A percentile compares a stretch with the other conserved stretches of the same genome.
Conservation (phyloP, 805 yeast genomes). For the Lachancea fermentati region DNA sequence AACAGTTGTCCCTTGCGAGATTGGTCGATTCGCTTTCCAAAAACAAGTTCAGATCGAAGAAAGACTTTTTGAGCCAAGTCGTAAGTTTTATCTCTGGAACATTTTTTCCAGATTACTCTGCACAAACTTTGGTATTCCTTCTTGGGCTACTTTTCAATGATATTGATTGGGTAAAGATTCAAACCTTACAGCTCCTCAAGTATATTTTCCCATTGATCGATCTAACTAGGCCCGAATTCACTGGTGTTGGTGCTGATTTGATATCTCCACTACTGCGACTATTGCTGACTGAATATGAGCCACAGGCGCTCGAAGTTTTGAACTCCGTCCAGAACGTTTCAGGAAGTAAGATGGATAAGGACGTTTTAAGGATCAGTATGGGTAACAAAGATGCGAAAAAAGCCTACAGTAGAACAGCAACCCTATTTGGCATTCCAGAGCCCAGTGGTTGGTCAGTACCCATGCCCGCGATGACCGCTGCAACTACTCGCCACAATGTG, state of each 20-base stretch:
- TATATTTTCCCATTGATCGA: constrained; percentile 74
- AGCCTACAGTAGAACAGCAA: constrained; percentile 79
- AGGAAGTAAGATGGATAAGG: constrained; percentile 86
- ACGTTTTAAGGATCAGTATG: constrained; percentile 83
- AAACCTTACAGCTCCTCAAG: constrained; percentile 71
- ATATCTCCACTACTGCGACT: constrained; percentile 84
- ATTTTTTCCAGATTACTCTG: constrained; percentile 70
- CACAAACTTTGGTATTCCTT: constrained; percentile 67
- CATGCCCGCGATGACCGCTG: constrained; percentile 87
- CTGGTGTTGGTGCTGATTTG: constrained; percentile 90
- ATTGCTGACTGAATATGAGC: constrained; percentile 77
- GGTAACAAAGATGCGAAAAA: constrained; percentile 75
- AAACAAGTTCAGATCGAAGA: constrained; percentile 78
- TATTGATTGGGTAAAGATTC: constrained; percentile 70
- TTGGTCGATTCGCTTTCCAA: constrained; percentile 73
- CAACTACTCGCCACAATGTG: constrained; percentile 84
- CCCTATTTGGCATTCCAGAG: constrained; percentile 85
- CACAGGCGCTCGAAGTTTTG: constrained; percentile 80
- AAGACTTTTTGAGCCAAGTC: constrained; percentile 80
- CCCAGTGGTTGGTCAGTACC: constrained; percentile 97
- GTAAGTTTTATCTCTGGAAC: constrained; percentile 60
- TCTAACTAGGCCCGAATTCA: constrained; percentile 68
- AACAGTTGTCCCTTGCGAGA: constrained; percentile 56
- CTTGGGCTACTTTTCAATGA: constrained; percentile 76
- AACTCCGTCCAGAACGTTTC: constrained; percentile 83